Conservation (phyloP, 2,329 filamentous ascomycete species). For the Diaporthe sp. region DNA sequence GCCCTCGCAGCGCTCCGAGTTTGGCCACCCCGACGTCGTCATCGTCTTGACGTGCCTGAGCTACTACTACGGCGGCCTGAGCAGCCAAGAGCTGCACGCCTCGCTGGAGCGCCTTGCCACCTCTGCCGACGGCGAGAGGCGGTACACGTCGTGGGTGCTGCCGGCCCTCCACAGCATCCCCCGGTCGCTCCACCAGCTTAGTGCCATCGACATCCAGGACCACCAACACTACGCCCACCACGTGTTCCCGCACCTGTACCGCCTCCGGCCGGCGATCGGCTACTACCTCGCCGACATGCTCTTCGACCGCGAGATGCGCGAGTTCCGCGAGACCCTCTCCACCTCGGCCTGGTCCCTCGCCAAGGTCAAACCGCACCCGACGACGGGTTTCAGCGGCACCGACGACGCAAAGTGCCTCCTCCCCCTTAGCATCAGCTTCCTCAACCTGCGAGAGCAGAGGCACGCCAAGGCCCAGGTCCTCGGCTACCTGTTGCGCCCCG, state of each 20-base stretch:
- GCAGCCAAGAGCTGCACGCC: constrained; percentile 57
- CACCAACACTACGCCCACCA: no score
- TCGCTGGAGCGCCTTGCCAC: constrained; percentile 64
- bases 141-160: no score
- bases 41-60: constrained; percentile 66
- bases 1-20: constrained; percentile 66
- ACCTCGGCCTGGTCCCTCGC: constrained; percentile 76
- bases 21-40: constrained; percentile 69
- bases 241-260: constrained; percentile 64
- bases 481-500: no score
- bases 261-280: constrained; percentile 66
- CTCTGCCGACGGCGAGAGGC: constrained; percentile 57
- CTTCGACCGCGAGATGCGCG: constrained; percentile 70
- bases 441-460: constrained; percentile 62
- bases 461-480: constrained; percentile 78
- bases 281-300: constrained; percentile 70
- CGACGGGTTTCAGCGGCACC: constrained; percentile 77
- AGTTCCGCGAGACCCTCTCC: constrained; percentile 72
- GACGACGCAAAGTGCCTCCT: constrained; percentile 70
- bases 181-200: no score
- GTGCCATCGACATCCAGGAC: no score
- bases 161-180: constrained; percentile 46
- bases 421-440: constrained; percentile 65
- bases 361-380: constrained; percentile 55
- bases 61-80: constrained; percentile 68